These are phyloP conservation scores for Colletotrichum tanaceti DNA, from an alignment of 2,329 filamentous ascomycete genomes.

Conservation along the genomic window DNA sequence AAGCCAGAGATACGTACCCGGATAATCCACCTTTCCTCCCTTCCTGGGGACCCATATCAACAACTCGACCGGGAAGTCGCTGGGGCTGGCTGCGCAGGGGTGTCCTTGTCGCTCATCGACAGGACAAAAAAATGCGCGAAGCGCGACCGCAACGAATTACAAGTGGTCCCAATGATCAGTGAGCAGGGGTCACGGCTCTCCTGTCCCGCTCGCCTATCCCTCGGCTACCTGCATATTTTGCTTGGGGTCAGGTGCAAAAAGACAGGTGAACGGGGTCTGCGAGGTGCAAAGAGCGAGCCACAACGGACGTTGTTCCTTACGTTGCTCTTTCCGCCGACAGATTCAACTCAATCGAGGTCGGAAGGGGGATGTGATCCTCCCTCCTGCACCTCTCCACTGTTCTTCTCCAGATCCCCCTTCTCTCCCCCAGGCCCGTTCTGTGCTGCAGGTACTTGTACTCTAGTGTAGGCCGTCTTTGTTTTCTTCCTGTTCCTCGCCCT, in stretches of 20 bases:
- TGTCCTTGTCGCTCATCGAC: not conserved
- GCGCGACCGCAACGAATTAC: constrained; percentile 17
- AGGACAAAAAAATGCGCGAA: constrained; percentile 1
- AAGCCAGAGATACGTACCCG: constrained; percentile 7
- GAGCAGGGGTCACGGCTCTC: constrained; percentile 26
- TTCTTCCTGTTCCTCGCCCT: constrained; percentile 17
- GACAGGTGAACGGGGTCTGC: not conserved
- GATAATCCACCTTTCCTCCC: not conserved
- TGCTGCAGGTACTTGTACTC: not conserved
- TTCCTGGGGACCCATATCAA: not conserved
- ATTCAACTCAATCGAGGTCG: not conserved
- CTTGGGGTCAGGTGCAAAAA: constrained; percentile 12
- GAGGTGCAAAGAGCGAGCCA: not conserved
- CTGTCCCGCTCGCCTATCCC: constrained; percentile 32
- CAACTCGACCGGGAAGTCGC: not conserved
- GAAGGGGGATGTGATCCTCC: not conserved
- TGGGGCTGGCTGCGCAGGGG: not conserved
- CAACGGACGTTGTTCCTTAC: constrained; percentile 4
- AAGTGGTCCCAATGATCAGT: constrained; percentile 20
- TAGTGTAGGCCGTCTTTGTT: not conserved
- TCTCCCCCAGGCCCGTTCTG: not conserved
- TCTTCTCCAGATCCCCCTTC: constrained; percentile 5
- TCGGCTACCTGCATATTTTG: constrained; percentile 28
- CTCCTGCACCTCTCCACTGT: not conserved
- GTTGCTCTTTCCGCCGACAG: constrained; percentile 7